These are phyloP conservation scores for Phycomyces blakesleeanus DNA, from an alignment of 192 early-diverging fungal species.

Conservation along the genomic window DNA sequence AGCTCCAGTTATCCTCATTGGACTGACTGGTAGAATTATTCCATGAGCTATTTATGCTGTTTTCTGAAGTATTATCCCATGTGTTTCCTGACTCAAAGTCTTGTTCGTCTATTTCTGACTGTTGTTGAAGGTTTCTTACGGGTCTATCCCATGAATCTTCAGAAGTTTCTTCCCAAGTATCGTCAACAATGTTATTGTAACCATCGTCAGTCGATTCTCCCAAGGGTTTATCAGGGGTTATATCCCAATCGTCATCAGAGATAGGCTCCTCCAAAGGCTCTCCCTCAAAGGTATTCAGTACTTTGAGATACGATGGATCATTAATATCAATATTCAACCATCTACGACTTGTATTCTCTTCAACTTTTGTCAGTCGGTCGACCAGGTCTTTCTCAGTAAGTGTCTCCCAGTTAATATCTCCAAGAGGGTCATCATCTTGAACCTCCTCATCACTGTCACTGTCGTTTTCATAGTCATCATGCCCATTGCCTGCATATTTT, in stretches of 20 bases:
- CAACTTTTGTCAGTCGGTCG: constrained; percentile 7
- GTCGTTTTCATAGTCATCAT: background rate
- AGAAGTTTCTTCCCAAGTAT: background rate
- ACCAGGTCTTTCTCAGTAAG: constrained; percentile 16
- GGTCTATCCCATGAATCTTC: too few species aligned
- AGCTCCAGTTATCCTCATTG: too few species aligned
- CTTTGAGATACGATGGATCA: constrained; percentile 23
- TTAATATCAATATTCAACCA: constrained; percentile 23
- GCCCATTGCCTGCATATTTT: background rate
- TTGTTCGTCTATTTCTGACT: too few species aligned
- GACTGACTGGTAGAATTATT: too few species aligned
- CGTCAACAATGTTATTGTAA: background rate
- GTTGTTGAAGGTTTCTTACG: too few species aligned
- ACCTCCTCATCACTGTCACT: constrained; percentile 17
- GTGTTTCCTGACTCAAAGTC: background rate
- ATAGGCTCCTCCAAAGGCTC: background rate
- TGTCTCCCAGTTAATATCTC: constrained; percentile 15
- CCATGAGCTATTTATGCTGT: background rate
- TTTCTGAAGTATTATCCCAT: background rate
- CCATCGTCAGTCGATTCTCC: too few species aligned
- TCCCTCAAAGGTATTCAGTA: constrained; percentile 13
- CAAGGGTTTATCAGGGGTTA: background rate
- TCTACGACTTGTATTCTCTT: constrained; percentile 13
- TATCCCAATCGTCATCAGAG: constrained; percentile 7
- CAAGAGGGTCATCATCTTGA: constrained; percentile 5